Evolutionary conservation across 2,329 filamentous ascomycete genomes (phyloP).

Genomic region (Calonectria pteridis): DNA sequence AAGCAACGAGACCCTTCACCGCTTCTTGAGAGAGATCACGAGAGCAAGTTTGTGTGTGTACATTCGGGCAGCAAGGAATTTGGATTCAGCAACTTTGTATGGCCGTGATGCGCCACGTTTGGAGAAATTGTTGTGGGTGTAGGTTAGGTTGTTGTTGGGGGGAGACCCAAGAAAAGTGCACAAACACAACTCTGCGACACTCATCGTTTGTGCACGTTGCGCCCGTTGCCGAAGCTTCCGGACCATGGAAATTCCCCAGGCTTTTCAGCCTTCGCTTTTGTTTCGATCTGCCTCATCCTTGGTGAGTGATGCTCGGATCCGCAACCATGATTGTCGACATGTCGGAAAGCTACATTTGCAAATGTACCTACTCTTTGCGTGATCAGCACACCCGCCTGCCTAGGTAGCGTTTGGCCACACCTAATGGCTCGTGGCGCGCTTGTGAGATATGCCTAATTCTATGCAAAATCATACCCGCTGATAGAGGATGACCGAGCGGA

Average conservation of each 20-base stretch:
- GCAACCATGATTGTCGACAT: background rate
- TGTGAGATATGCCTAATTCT: background rate
- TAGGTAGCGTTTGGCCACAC: background rate
- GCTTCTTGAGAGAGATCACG: background rate
- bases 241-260: background rate
- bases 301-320: background rate
- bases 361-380: background rate
- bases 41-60: background rate
- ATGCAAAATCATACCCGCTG: background rate
- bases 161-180: background rate
- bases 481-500: background rate
- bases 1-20: background rate
- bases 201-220: background rate
- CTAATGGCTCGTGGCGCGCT: background rate
- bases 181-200: background rate
- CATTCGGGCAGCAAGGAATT: background rate
- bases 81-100: background rate
- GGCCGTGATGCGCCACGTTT: background rate
- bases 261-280: background rate
- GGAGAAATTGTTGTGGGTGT: background rate
- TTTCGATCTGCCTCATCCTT: background rate
- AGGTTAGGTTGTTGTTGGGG: background rate
- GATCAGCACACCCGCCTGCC: background rate
- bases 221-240: background rate
- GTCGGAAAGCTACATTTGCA: background rate